Percentiles rank a stretch among this genome's conserved stretches.
phyloP scores from a whole-genome alignment of 2,329 filamentous ascomycete genomes.

The Fusarium mangiferae region DNA sequence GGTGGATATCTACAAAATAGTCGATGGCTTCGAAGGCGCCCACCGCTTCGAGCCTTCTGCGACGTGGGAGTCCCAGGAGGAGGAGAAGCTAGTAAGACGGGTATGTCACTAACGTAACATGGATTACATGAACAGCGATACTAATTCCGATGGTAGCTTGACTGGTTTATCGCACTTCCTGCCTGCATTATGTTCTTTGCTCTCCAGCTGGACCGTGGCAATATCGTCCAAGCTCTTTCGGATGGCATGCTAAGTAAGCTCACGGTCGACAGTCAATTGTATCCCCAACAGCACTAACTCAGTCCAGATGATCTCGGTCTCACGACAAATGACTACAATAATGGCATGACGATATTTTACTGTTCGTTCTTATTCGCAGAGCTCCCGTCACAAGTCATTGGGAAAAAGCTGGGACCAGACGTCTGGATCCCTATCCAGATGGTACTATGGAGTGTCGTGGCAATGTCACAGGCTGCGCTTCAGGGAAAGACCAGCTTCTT shows the following conservation, averaged over 20 bases:
- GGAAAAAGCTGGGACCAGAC: background rate
- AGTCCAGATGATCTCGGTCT: background rate
- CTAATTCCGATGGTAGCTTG: background rate
- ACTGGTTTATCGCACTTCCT: background rate
- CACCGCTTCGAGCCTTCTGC: background rate
- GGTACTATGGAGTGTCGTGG: background rate
- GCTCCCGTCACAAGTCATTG: background rate
- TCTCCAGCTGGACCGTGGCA: background rate
- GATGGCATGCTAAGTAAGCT: background rate
- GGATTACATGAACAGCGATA: background rate
- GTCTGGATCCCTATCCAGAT: background rate
- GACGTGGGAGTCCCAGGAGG: background rate
- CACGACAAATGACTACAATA: background rate
- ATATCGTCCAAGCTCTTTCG: background rate
- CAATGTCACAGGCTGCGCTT: background rate
- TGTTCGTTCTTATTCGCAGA: background rate
- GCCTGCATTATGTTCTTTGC: background rate
- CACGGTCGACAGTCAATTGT: rapidly evolving
- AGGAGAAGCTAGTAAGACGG: background rate
- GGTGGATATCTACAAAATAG: background rate
- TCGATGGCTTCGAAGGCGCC: background rate
- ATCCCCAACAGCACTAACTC: background rate
- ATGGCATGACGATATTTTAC: background rate
- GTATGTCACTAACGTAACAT: background rate
- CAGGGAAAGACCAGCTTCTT: background rate